Percentiles rank a stretch among this genome's conserved stretches.
These are phyloP conservation scores for Striga asiatica DNA, from an alignment of 257 asterid genomes.

Conservation along the genomic window DNA sequence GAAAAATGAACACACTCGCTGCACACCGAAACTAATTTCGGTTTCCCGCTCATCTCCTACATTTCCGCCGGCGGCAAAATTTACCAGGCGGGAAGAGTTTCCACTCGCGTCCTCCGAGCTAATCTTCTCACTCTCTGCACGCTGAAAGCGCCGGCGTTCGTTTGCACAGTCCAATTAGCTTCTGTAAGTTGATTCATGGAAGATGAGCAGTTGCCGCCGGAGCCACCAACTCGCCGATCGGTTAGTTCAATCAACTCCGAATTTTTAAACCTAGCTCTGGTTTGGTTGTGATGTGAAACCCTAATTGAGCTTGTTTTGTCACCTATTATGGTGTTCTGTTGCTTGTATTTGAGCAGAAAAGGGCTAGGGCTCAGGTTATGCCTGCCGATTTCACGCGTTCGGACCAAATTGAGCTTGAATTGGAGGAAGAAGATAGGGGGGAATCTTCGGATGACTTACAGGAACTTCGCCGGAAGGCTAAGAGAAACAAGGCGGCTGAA, in stretches of 20 bases:
- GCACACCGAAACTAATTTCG: too few relatives aligned
- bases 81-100: too few relatives aligned
- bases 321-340: neutral
- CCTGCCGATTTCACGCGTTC: slow-evolving; percentile 32
- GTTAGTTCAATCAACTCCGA: slow-evolving; percentile 28
- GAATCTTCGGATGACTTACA: slow-evolving; percentile 73
- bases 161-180: too few relatives aligned
- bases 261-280: neutral
- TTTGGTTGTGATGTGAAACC: slow-evolving; percentile 6
- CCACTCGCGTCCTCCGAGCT: too few relatives aligned
- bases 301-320: slow-evolving; percentile 14
- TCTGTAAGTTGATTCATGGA: slow-evolving; percentile 52
- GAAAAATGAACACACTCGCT: too few relatives aligned
- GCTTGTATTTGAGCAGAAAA: slow-evolving; percentile 43
- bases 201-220: slow-evolving; percentile 46
- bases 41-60: too few relatives aligned
- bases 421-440: slow-evolving; percentile 62
- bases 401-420: slow-evolving; percentile 27
- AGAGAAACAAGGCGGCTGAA: slow-evolving; percentile 46
- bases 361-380: slow-evolving; percentile 61
- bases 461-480: slow-evolving; percentile 48
- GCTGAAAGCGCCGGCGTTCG: too few relatives aligned
- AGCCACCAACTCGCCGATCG: slow-evolving; percentile 54
- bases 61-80: too few relatives aligned
- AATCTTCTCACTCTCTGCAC: too few relatives aligned